Evolutionary conservation across 192 early-diverging fungal genomes (phyloP).

Genomic region (Linnemannia schmuckeri): DNA sequence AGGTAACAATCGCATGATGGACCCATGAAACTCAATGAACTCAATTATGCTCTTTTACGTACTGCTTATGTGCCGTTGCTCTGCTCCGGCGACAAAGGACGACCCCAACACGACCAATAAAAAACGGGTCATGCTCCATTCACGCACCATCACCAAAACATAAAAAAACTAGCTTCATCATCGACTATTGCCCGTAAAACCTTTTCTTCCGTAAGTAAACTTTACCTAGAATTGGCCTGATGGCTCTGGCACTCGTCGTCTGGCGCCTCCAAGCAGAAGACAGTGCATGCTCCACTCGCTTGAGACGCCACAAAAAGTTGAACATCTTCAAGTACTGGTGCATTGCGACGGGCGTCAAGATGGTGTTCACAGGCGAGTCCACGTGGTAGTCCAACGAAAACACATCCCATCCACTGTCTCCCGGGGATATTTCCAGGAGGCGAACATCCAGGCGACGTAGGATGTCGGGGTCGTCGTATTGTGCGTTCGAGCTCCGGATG

Average conservation of each 20-base stretch:
- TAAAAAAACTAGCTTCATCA: not conserved
- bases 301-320: constrained; percentile 90
- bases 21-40: not conserved
- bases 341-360: constrained; percentile 83
- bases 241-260: constrained; percentile 74
- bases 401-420: constrained; percentile 91
- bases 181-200: not conserved
- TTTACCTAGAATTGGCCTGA: constrained; percentile 59
- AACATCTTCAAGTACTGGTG: constrained; percentile 85
- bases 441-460: constrained; percentile 84
- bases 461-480: constrained; percentile 84
- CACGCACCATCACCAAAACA: not conserved
- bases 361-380: constrained; percentile 85
- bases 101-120: not conserved
- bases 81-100: not conserved
- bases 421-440: constrained; percentile 75
- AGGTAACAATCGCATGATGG: constrained; percentile 1
- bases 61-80: not conserved
- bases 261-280: constrained; percentile 82
- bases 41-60: not conserved
- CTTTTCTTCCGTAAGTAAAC: not conserved
- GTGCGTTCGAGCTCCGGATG: constrained; percentile 90
- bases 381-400: constrained; percentile 92
- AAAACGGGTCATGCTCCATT: not conserved
- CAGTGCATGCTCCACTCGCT: constrained; percentile 87